These are phyloP conservation scores for Scalesia atractyloides DNA, from an alignment of 129 eudicot genomes.

Conservation along the genomic window DNA sequence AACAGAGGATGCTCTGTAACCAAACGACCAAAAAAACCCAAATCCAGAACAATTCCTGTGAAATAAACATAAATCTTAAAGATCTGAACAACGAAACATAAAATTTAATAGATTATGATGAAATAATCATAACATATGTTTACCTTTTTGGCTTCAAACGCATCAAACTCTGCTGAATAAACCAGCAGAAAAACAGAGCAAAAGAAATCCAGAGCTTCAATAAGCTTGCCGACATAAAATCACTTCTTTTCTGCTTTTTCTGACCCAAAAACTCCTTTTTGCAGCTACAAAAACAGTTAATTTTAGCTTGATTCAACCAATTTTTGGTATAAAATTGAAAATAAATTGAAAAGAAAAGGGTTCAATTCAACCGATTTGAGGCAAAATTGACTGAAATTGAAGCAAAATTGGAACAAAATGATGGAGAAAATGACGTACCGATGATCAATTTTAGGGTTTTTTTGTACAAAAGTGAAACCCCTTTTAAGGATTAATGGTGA, in stretches of 20 bases:
- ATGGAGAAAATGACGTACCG: not conserved
- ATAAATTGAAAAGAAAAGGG: not conserved
- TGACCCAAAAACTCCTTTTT: conserved; percentile 19
- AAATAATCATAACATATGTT: not conserved
- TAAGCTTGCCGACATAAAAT: conserved; percentile 72
- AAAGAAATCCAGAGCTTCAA: conserved; percentile 56
- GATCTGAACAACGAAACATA: not conserved
- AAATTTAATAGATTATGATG: not conserved
- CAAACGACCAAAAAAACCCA: conserved; percentile 74
- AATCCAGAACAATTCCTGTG: conserved; percentile 97
- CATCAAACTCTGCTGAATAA: conserved; percentile 72
- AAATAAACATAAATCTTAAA: conserved; percentile 16
- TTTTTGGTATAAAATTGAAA: not conserved
- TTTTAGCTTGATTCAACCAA: not conserved
- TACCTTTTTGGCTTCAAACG: conserved; percentile 95
- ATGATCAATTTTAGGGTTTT: not conserved
- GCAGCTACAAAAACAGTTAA: not conserved
- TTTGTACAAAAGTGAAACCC: not conserved
- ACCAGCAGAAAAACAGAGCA: conserved; percentile 58
- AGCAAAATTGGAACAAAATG: not conserved
- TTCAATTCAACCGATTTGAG: not conserved
- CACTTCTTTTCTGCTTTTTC: conserved; percentile 40
- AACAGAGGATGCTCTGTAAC: not conserved
- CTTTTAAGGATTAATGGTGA: not conserved
- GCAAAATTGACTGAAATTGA: not conserved